Evolutionary conservation across 768 basidiomycete species (phyloP).

Genomic region (Lepiota venenata): DNA sequence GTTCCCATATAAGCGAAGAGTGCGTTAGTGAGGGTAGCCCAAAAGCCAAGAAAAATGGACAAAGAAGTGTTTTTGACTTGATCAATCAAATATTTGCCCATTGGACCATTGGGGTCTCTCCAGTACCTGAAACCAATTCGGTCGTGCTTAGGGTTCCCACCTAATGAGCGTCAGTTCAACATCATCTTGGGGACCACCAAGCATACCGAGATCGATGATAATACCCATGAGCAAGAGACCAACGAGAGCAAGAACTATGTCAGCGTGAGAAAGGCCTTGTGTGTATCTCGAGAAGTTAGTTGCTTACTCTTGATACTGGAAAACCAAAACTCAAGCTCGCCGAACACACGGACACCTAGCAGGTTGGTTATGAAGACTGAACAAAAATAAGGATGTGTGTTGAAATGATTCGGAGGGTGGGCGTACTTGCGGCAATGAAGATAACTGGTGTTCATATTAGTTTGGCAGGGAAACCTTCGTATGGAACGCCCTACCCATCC

Average conservation of each 20-base stretch:
- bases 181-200: slow-evolving; percentile 25
- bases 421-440: slow-evolving; percentile 54
- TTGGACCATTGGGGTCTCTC: slow-evolving; percentile 48
- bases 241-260: slow-evolving; percentile 39
- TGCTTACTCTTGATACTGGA: slow-evolving; percentile 62
- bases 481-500: slow-evolving; percentile 49
- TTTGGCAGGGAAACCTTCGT: slow-evolving; percentile 2
- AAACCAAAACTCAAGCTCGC: slow-evolving; percentile 75
- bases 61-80: slow-evolving; percentile 47
- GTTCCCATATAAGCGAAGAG: slow-evolving; percentile 75
- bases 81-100: slow-evolving; percentile 48
- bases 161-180: slow-evolving; percentile 29
- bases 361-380: slow-evolving; percentile 55
- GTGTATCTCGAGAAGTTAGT: slow-evolving; percentile 11
- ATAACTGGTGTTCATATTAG: slow-evolving; percentile 33
- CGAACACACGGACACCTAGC: slow-evolving; percentile 62
- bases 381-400: not conserved
- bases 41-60: slow-evolving; percentile 66
- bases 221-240: slow-evolving; percentile 57
- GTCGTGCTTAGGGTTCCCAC: slow-evolving; percentile 44
- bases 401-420: not conserved
- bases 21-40: slow-evolving; percentile 67
- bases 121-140: slow-evolving; percentile 49
- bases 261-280: not conserved
- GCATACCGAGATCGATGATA: slow-evolving; percentile 61